Base-by-base conservation (phyloP, 1,284 basidiomycete species). In the Neonothopanus nambi region DNA sequence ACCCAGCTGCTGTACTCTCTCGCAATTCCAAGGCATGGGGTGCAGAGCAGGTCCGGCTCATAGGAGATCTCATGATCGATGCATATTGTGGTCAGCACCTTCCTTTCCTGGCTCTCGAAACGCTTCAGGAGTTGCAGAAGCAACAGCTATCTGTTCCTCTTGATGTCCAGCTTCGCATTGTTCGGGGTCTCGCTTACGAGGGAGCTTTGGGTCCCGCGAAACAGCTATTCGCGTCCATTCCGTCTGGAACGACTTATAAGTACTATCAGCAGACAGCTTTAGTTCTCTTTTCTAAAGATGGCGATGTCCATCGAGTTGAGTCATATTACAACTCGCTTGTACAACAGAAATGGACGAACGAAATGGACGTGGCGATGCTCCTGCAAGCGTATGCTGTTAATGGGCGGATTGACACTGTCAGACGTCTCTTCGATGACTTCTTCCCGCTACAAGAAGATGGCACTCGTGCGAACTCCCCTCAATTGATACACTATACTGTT, bases 321-420 rank as follows among this genome's bases (percentile, higher is more conserved):
- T 60, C 69, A 21, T 76, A 72, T 59, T 85, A 76, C 59, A 57
- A 68, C 36, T 60, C 60, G 5, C 66, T 85, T 36, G 52, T 60
- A 8, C 62, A 67, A 13, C 61, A 62, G 21, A 60, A 66, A 3
- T 63, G 64, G 57, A 66, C 68, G 24, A 56, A 61, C 2, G 43
- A 61, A 2, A 56, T 63, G 17, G 74, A 78, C 48, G 70, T 70
- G 40, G 71, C 70, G 20, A 71, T 78, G 63, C 63, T 83, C 24
- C 70, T 91, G 64, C 79, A 82, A 53, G 74, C 78, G 0, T 75
- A 82, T 62, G 83, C 84, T 3, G 66, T 73, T 38, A 61, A 69
- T 11, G 79, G 79, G 15, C 67, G 74, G 33, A 64, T 66, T 2
- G 63, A 70, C n/a, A 66, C 69, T 26, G 77, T 78, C n/a, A 67